Evolutionary conservation across 2,329 filamentous ascomycete genomes (phyloP).

Genomic region (Salinomyces thailandicus): DNA sequence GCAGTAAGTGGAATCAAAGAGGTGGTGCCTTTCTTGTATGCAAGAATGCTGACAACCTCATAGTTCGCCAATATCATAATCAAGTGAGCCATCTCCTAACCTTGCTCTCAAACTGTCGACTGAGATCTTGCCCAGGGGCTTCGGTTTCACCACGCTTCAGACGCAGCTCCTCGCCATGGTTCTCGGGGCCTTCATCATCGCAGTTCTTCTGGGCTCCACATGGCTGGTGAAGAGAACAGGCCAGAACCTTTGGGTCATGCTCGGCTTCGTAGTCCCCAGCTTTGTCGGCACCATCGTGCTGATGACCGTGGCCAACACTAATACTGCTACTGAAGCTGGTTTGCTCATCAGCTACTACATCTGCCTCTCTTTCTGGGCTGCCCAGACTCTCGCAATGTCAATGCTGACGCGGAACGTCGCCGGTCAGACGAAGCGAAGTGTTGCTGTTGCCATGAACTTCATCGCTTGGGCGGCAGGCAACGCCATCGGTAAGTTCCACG

Average conservation of each 20-base stretch:
- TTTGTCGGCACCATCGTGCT: slow-evolving; percentile 63
- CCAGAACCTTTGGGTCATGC: slow-evolving; percentile 61
- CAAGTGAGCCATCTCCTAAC: slow-evolving; percentile 6
- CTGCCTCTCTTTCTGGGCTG: not conserved
- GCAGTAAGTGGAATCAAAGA: too few relatives aligned
- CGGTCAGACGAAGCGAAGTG: slow-evolving; percentile 31
- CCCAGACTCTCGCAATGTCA: not conserved
- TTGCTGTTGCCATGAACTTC: slow-evolving; percentile 59
- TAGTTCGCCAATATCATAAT: slow-evolving; percentile 71
- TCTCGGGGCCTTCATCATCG: slow-evolving; percentile 61
- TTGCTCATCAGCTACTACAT: not conserved
- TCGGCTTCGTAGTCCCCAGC: slow-evolving; percentile 54
- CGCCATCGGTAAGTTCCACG: slow-evolving; percentile 40
- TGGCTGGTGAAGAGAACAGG: slow-evolving; percentile 57
- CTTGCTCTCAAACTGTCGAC: not conserved
- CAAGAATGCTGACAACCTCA: too few relatives aligned
- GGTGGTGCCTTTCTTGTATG: too few relatives aligned
- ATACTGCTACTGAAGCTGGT: slow-evolving; percentile 47
- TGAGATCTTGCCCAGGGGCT: slow-evolving; percentile 34
- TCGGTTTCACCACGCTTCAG: slow-evolving; percentile 55
- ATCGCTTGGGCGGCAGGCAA: slow-evolving; percentile 60
- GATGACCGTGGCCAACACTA: slow-evolving; percentile 53
- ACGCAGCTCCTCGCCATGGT: slow-evolving; percentile 69
- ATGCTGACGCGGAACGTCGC: not conserved
- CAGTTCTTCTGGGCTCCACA: slow-evolving; percentile 54